Evolutionary conservation across 352 stramenopile species (phyloP).

Genomic region (Phytophthora aleatoria): DNA sequence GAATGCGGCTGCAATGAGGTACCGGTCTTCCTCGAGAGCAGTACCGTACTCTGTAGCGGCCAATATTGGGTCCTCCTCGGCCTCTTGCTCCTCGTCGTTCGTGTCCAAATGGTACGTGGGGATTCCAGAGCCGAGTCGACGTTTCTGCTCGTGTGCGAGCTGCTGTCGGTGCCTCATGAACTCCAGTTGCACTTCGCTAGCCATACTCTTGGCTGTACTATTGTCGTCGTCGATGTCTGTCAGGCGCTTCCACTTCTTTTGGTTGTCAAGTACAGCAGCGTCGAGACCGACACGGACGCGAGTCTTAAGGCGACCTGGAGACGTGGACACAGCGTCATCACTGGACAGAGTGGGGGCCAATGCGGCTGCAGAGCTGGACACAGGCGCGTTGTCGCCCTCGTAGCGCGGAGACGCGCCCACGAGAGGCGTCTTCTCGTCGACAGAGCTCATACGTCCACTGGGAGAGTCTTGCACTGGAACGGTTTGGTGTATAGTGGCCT

Average conservation of each 20-base stretch:
- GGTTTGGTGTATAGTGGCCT: neutral
- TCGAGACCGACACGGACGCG: slow-evolving; percentile 68
- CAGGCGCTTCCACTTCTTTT: slow-evolving; percentile 85
- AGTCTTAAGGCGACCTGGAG: slow-evolving; percentile 28
- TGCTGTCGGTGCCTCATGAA: slow-evolving; percentile 68
- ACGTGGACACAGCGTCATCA: slow-evolving; percentile 4
- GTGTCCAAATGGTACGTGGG: slow-evolving; percentile 42
- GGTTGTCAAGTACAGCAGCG: slow-evolving; percentile 70
- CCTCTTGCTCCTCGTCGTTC: slow-evolving; percentile 14
- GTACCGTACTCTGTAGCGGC: slow-evolving; percentile 36
- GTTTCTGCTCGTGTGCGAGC: slow-evolving; percentile 46
- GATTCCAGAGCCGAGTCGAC: slow-evolving; percentile 38
- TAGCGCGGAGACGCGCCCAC: slow-evolving; percentile 22
- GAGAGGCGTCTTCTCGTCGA: slow-evolving; percentile 50
- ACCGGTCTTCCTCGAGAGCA: slow-evolving; percentile 64
- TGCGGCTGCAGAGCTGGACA: neutral
- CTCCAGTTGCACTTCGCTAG: slow-evolving; percentile 73
- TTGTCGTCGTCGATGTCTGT: slow-evolving; percentile 80
- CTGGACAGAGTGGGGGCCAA: slow-evolving; percentile 3
- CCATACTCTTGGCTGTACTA: slow-evolving; percentile 85
- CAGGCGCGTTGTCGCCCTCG: slow-evolving; percentile 3
- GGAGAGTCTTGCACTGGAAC: slow-evolving; percentile 10
- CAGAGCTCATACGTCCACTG: slow-evolving; percentile 27
- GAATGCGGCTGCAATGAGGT: slow-evolving; percentile 76
- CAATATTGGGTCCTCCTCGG: slow-evolving; percentile 36